phyloP scores from a whole-genome alignment of 1,139 yeast genomes.

The Arxiozyma heterogenica region DNA sequence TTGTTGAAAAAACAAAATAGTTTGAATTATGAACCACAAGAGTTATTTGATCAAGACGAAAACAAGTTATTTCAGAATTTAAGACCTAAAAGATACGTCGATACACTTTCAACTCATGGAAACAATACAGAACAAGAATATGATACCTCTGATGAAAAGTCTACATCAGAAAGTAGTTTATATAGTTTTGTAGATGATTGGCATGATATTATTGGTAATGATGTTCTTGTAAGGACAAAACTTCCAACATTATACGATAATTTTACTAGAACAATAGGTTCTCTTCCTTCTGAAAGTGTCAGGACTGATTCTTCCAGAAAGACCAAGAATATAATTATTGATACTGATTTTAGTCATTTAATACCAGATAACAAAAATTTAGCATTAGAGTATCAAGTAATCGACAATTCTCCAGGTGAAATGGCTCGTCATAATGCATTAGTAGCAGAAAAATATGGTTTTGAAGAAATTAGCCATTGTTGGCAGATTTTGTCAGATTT shows the following conservation, averaged over 20 bases:
- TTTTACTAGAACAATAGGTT: slow-evolving; percentile 20
- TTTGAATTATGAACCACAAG: slow-evolving; percentile 2
- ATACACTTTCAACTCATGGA: slow-evolving; percentile 16
- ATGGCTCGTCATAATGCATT: slow-evolving; percentile 61
- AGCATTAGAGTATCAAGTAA: slow-evolving; percentile 65
- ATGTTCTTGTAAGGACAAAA: slow-evolving; percentile 30
- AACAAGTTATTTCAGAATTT: neutral
- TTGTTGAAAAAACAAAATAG: slow-evolving; percentile 16
- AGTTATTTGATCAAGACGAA: slow-evolving; percentile 3
- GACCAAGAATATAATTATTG: slow-evolving; percentile 46
- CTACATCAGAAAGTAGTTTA: slow-evolving; percentile 32
- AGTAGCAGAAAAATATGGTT: slow-evolving; percentile 62
- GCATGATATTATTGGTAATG: slow-evolving; percentile 35
- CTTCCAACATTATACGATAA: slow-evolving; percentile 27
- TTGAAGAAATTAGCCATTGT: slow-evolving; percentile 56
- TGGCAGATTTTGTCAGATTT: slow-evolving; percentile 56
- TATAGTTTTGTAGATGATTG: slow-evolving; percentile 34
- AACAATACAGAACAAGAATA: slow-evolving; percentile 10
- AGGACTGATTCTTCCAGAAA: slow-evolving; percentile 23
- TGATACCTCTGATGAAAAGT: slow-evolving; percentile 21
- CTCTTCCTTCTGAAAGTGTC: slow-evolving; percentile 23
- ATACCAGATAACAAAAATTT: slow-evolving; percentile 71
- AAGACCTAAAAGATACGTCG: slow-evolving; percentile 27
- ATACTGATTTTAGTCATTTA: slow-evolving; percentile 58
- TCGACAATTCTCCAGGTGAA: slow-evolving; percentile 57